A percentile compares a stretch with the other conserved stretches of the same genome.
Conservation (phyloP, 148 eudicot species). For the Vaccinium vitisidaea region DNA sequence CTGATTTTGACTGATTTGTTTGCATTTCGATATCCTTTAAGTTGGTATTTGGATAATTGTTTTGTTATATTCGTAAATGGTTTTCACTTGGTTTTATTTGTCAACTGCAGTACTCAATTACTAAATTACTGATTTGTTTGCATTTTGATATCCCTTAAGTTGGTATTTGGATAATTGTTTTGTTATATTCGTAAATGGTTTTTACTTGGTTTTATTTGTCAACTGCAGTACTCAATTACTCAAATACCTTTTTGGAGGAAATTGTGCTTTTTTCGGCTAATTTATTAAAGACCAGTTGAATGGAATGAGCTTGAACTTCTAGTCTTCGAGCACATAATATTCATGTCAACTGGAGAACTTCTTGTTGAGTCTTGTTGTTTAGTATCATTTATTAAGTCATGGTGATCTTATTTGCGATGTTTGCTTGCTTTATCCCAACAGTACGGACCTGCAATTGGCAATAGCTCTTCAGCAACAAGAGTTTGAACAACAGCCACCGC, state of each 20-base stretch:
- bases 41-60: neutral
- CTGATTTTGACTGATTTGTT: neutral
- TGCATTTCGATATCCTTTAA: neutral
- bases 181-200: neutral
- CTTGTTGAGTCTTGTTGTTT: neutral
- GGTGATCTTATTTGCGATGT: neutral
- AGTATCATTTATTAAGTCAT: neutral
- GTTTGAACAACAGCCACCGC: conserved; percentile 60
- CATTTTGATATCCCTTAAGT: no score
- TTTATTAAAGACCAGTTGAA: neutral
- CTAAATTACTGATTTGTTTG: neutral
- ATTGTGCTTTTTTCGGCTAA: neutral
- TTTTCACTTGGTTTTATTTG: neutral
- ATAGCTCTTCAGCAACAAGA: conserved; percentile 94
- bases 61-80: neutral
- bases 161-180: neutral
- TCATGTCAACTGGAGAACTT: neutral
- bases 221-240: neutral
- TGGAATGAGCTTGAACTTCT: neutral
- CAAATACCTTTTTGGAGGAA: neutral
- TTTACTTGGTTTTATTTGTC: neutral
- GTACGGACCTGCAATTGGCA: conserved; percentile 90
- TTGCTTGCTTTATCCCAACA: conserved; percentile 26
- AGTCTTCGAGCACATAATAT: neutral
- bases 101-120: neutral